These are phyloP conservation scores for Colletotrichum shisoi DNA, from an alignment of 2,329 filamentous ascomycete species.

Conservation along the genomic window DNA sequence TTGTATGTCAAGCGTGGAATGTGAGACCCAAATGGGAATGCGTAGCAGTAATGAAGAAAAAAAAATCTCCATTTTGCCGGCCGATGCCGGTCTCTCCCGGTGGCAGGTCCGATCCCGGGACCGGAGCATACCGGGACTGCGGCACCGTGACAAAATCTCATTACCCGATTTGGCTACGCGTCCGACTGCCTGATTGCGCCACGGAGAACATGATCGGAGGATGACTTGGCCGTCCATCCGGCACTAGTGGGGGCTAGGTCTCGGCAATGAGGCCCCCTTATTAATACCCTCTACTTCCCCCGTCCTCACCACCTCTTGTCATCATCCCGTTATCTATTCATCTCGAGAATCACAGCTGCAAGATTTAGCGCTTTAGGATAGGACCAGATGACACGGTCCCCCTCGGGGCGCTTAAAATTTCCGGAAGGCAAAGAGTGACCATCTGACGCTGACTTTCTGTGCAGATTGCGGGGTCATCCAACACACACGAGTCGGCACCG, in stretches of 20 bases:
- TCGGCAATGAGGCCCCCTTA: neutral
- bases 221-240: neutral
- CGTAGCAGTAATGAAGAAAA: neutral
- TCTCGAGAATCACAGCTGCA: neutral
- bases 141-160: neutral
- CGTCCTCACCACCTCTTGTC: neutral
- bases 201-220: neutral
- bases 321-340: neutral
- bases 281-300: neutral
- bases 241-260: neutral
- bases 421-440: neutral
- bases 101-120: slow-evolving; percentile 7
- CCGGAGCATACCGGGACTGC: slow-evolving; percentile 10
- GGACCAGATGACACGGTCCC: neutral
- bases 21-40: neutral
- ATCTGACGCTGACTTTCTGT: neutral
- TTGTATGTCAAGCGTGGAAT: neutral
- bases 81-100: slow-evolving; percentile 7
- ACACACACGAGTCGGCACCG: slow-evolving; percentile 18
- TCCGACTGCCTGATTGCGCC: slow-evolving; percentile 1
- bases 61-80: neutral
- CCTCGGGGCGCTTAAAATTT: neutral
- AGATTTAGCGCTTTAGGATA: neutral
- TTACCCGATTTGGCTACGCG: neutral
- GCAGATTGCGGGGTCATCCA: slow-evolving; percentile 29